These are phyloP conservation scores for Ceratobasidium sp. DNA, from an alignment of 1,284 basidiomycete genomes.

Conservation along the genomic window DNA sequence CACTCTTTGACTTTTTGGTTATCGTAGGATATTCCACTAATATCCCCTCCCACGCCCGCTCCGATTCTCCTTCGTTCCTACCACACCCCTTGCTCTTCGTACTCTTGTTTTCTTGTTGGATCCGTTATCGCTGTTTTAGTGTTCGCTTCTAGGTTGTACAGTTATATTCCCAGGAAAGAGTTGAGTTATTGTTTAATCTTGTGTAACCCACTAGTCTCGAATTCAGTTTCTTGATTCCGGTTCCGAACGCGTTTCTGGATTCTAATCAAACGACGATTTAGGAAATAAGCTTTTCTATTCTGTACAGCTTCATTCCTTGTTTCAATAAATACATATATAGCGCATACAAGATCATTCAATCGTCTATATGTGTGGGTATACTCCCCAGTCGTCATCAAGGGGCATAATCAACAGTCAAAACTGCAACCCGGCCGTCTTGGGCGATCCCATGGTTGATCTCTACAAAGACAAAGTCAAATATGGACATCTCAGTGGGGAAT, in stretches of 20 bases:
- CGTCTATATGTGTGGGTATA: not conserved
- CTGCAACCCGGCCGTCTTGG: conserved; percentile 77
- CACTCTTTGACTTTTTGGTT: not conserved
- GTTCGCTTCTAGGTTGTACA: conserved; percentile 34
- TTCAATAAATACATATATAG: not conserved
- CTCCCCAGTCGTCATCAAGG: not conserved
- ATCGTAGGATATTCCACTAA: not conserved
- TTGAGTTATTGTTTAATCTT: conserved; percentile 15
- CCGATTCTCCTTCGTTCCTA: conserved; percentile 1
- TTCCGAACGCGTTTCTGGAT: not conserved
- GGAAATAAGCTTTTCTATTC: not conserved
- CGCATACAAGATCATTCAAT: not conserved
- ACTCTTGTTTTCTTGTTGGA: conserved; percentile 7
- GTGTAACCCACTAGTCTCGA: conserved; percentile 8
- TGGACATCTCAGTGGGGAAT: not conserved
- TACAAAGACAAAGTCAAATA: conserved; percentile 47
- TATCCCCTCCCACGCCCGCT: not conserved
- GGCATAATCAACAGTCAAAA: conserved; percentile 62
- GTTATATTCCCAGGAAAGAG: conserved; percentile 15
- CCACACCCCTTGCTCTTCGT: conserved; percentile 8
- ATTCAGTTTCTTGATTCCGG: not conserved
- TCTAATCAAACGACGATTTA: not conserved
- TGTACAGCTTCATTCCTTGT: not conserved
- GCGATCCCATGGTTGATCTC: conserved; percentile 78
- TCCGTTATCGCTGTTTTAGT: not conserved